Evolutionary conservation across 257 asterid species (phyloP), one percentile per base, ranked within the genome.

Genomic region (Salvia splendens): DNA sequence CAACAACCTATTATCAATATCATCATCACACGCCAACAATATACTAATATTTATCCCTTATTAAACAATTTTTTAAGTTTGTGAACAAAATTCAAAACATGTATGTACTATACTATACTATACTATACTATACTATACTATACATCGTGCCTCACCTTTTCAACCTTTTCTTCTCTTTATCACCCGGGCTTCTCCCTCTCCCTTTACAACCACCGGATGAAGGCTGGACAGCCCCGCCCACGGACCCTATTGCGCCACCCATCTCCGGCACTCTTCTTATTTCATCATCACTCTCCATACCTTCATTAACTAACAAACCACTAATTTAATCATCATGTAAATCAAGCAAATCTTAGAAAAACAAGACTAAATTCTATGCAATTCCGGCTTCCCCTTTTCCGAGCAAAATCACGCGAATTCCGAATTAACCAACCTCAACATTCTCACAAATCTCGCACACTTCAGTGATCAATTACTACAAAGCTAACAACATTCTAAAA

Each of bases 211-310:
- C 83, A 40, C 76, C 81, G 32, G 80, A 68, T 0, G 92, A 82
- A 3, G 82, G 86, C 79, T 86, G 96, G 32, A 47, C 80, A 4
- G 80, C 74, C 3, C 94, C 94, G 6, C 80, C 82, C 1, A 16
- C 75, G 0, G 81, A 72, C 11, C 81, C 82, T 6, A 81, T 72
- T 5, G 71, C 96, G 41, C 87, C 97, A 30, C 89, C 97, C 14
- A 93, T 73, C 84, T 93, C 99, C 63, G 99, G 99, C 72, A 93
- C 97, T 75, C 99, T 83, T 72, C 99, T 81, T 67, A 90, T 85
- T 83, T 93, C 99, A 71, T 93, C 99, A 78, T 93, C 99, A 72
- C 99, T 93, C 81, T 93, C 99, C 87, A 88, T 77, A 20, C 99
- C 96, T 93, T 68, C 69, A 75, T 33, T 14, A 75, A 60, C 4